A percentile compares a stretch with the other conserved stretches of the same genome.
Evolutionary conservation across 2,329 filamentous ascomycete genomes (phyloP).

Genomic region (Colletotrichum lupini): DNA sequence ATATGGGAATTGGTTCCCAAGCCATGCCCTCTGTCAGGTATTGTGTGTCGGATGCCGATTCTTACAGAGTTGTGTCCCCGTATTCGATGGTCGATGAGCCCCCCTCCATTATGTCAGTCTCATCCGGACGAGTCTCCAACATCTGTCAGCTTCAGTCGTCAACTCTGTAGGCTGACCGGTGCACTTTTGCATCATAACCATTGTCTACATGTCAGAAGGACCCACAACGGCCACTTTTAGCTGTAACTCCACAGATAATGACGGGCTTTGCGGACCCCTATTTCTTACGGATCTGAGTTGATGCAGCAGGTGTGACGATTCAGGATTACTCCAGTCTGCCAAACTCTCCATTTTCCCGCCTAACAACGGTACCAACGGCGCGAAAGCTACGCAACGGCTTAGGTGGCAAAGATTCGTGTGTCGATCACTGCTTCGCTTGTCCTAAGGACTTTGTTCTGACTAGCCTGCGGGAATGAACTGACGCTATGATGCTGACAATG

Average conservation of each 20-base stretch:
- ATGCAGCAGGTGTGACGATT: neutral
- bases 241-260: neutral
- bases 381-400: conserved; percentile 1
- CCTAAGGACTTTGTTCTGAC: neutral
- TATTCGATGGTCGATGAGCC: neutral
- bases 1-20: neutral
- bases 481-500: conserved; percentile 20
- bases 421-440: conserved; percentile 8
- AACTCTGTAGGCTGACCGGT: neutral
- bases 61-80: conserved; percentile 10
- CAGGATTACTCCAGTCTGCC: neutral
- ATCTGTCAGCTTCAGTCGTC: neutral
- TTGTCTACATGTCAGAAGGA: neutral
- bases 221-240: neutral
- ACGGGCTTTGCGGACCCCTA: neutral
- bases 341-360: neutral
- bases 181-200: conserved; percentile 20
- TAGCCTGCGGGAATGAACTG: neutral
- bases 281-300: neutral
- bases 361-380: conserved; percentile 10
- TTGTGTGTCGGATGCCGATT: neutral
- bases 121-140: neutral
- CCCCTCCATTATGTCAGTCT: neutral
- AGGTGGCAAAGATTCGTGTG: conserved; percentile 27
- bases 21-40: neutral